Base-by-base conservation (phyloP, 2,329 filamentous ascomycete genomes). In the Fusarium coffeatum region DNA sequence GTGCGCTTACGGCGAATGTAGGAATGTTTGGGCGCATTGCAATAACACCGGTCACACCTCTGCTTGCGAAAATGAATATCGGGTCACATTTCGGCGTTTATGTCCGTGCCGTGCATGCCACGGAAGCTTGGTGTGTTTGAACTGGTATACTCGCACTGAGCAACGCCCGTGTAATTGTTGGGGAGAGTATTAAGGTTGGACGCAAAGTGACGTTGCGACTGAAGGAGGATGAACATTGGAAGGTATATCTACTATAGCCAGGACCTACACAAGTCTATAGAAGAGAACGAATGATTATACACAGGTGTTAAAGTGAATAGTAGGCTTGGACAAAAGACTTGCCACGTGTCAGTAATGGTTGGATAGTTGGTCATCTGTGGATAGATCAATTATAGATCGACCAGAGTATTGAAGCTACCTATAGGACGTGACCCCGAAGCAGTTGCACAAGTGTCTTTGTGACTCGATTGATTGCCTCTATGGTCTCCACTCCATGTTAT, bases 401-500 rank as follows among this genome's bases (percentile, higher is more conserved):
- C 12, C 10, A 7, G 3, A 37, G 34, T 2, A 25, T 23, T 23
- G 41, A 16, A 43, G 22, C 41, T 34, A 34, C 28, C 28, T 18
- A 34, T 34, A 10, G 3, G 6, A 12, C 34, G 6, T 2, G 34
- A 37, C n/a, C 5, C 34, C 18, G 34, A n/a, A n/a, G 34, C 32
- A 34, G 32, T 34, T 18, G 32, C 28, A 30, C 28, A 30, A 30
- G 28, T 8, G 28, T 13, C 32, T 34, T 34, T 34, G 32, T 7
- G 18, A n/a, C 18, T 37, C 7, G 6, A 5, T 9, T 5, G 22
- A 4, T 12, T 18, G 13, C 1, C 13, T 7, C 6, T 7, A 4
- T 18, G 1, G 30, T 6, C 1, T 20, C 0, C 11, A 2, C 6
- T 6, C 2, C 1, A 3, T 22, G 6, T 5, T 45, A 69, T n/a